Base-by-base conservation (phyloP, 2,329 filamentous ascomycete genomes). In the Colletotrichum graminicola region DNA sequence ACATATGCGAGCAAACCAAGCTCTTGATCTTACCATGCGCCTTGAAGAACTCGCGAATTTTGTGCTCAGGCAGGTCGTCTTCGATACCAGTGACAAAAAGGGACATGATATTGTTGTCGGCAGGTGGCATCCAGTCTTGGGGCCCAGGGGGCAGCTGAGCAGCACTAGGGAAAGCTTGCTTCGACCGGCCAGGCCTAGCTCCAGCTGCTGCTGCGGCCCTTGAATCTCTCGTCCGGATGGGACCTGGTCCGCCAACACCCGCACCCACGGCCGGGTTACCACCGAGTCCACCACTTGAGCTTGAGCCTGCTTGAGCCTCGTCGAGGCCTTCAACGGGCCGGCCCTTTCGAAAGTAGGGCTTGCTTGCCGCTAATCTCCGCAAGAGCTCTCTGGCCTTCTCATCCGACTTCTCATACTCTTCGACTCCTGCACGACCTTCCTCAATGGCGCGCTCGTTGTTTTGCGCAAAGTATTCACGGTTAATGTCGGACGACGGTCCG, bases 381-480 rank as follows among this genome's bases (percentile, higher is more conserved):
- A 99, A 81, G 16, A 99, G 84, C 76, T 99, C 96, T 68, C 95
- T 89, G 3, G 95, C 96, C 82, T 98, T 98, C 79, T 98, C 95
- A 77, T 99, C 96, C 1, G 95, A 96, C 86, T 98, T 97, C 74
- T 97, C 94, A 79, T 98, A 98, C 75, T 93, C 94, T 79, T 98
- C 96, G 11, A 94, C 87, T 21, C 91, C 92, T 8, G 92, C 93
- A 74, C 93, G 88, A 2, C 96, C 96, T 76, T 98, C 95, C 78
- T 98, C 95, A 61, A 99, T 94, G 73, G 97, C 94, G 78, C 92
- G 93, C 84, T 98, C 95, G 81, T 98, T 95, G 79, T 98, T 96
- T 80, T 99, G 96, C 18, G 96, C 96, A 81, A 97, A 99, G 82
- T 96, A 99, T 82, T 99, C 95, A 76, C 96, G 87, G 84, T 99